Conservation (phyloP, 352 stramenopile species). For the Globisporangium echinulatum region DNA sequence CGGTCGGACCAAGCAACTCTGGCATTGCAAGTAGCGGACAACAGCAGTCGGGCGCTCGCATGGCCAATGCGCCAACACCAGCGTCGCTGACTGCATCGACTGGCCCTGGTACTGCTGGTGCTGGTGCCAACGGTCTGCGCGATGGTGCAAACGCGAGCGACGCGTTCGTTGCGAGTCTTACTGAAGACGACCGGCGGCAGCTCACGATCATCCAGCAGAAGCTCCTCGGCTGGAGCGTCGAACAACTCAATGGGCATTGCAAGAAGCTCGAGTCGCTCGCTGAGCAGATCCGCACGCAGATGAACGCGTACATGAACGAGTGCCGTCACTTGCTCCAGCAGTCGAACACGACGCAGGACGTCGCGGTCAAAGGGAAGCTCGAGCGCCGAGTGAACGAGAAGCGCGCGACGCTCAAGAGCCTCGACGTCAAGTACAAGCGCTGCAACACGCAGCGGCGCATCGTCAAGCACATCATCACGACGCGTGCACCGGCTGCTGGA, state of each 20-base stretch:
- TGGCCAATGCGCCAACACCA: background rate
- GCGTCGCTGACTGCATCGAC: background rate
- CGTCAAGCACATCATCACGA: constrained; percentile 76
- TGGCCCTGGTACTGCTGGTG: too few species aligned
- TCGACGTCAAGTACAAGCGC: constrained; percentile 77
- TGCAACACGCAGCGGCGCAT: constrained; percentile 74
- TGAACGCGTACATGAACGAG: constrained; percentile 82
- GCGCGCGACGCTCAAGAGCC: constrained; percentile 56
- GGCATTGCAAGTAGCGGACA: too few species aligned
- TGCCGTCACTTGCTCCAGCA: constrained; percentile 71
- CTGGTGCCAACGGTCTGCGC: too few species aligned
- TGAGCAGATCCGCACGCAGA: constrained; percentile 68
- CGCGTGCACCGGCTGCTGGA: constrained; percentile 14
- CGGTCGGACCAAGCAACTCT: too few species aligned
- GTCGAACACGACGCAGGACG: constrained; percentile 67
- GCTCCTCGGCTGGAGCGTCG: constrained; percentile 52
- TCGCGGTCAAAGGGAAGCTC: constrained; percentile 47
- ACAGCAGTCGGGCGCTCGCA: background rate
- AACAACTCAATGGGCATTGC: constrained; percentile 73
- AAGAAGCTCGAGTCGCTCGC: constrained; percentile 79
- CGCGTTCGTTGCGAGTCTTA: constrained; percentile 35
- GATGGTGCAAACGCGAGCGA: constrained; percentile 7
- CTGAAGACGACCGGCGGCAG: constrained; percentile 64
- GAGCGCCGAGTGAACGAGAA: constrained; percentile 72
- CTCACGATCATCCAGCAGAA: constrained; percentile 70